Base-by-base conservation (phyloP, 768 basidiomycete species). In the Mycena floridula region DNA sequence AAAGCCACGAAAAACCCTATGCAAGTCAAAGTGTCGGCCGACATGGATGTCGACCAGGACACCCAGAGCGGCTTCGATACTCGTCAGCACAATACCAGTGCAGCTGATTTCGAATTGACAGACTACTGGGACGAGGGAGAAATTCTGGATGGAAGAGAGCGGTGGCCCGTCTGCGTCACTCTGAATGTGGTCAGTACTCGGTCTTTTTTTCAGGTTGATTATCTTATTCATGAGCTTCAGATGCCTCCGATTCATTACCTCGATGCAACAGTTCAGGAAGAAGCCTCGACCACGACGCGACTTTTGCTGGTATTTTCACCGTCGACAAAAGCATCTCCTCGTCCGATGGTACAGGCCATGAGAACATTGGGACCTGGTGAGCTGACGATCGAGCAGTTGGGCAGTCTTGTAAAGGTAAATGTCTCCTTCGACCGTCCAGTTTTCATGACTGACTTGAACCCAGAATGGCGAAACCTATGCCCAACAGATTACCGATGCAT, bases 51-150 rank as follows among this genome's bases (percentile, higher is more conserved):
- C 3, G 80, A 85, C 47, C 59, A 69, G 25, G 64, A 63, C 23
- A 54, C 59, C 15, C 56, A 66, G 28, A 81, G 81, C 50, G 73
- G 78, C 2, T 75, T 87, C 30, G 79, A 80, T 51, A 84, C 80
- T 13, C 68, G 78, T 28, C 51, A 48, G 8, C 61, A 72, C 25
- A 60, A 67, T 27, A 59, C 58, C 20, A 61, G 61, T 7, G 85
- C 81, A 9, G 77, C 79, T 7, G 91, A 94, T 60, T 93, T 93
- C 52, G 91, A 94, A 63, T 71, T 93, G 18, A 74, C 81, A 9
- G 90, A 94, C 59, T 87, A 82, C 49, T 90, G 88, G 87, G 89
- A 89, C 54, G 87, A 89, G 50, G 91, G 91, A 0, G 83, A 81
- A 45, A 60, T 68, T 15, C 56, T 91, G 23, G 72, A 67, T 28